phyloP scores from a whole-genome alignment of 345 rosid species.

The Populus davidiana region DNA sequence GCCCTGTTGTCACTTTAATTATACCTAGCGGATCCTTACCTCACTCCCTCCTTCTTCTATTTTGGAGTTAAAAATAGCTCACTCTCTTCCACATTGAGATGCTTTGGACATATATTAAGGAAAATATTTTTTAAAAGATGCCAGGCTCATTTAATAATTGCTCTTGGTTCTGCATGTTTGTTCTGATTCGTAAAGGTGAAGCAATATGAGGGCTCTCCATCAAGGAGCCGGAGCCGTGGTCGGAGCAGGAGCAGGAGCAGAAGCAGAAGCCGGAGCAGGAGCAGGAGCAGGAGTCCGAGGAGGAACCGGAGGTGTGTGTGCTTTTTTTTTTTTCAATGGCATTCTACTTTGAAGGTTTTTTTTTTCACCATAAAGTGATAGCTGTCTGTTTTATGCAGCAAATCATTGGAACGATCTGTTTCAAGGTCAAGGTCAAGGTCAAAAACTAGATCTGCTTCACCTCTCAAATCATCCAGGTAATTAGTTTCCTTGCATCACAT shows the following conservation, averaged over 20 bases:
- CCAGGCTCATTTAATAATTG: not conserved
- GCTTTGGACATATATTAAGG: not conserved
- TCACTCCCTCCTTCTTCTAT: not conserved
- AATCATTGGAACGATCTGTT: not conserved
- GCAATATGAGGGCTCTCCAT: not conserved
- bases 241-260: not conserved
- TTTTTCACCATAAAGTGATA: not conserved
- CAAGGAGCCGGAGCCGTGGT: not conserved
- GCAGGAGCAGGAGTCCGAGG: not conserved
- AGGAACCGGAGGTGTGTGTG: not conserved
- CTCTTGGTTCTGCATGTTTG: not conserved
- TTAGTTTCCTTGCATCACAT: not conserved
- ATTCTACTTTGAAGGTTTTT: not conserved
- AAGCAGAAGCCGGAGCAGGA: not conserved
- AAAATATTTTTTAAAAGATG: not conserved
- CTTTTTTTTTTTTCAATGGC: not conserved
- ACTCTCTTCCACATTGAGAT: not conserved
- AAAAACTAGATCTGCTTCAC: not conserved
- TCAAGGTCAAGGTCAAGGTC: not conserved
- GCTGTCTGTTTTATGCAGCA: not conserved
- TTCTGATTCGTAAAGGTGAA: not conserved
- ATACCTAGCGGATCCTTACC: not conserved
- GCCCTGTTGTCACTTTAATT: not conserved
- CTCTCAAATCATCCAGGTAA: not conserved
- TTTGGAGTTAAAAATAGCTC: not conserved